Evolutionary conservation across 1,284 basidiomycete species (phyloP).

Genomic region (Fomitopsis pinicola): DNA sequence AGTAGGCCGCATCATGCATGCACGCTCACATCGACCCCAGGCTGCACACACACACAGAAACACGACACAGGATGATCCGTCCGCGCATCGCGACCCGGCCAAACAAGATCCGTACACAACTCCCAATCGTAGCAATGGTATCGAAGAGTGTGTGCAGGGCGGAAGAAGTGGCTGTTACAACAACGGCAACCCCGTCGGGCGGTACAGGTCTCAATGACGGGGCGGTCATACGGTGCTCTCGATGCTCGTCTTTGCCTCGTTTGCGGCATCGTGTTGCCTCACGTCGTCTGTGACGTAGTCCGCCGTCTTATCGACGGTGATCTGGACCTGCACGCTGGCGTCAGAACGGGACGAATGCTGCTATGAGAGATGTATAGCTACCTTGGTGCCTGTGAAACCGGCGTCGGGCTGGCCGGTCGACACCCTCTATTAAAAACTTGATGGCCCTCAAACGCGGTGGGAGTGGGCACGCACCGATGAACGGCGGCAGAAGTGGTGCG

Average conservation of each 20-base stretch:
- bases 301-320: conserved; percentile 25
- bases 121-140: background rate
- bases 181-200: background rate
- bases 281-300: conserved; percentile 20
- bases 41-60: too few species aligned
- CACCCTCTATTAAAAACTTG: conserved; percentile 6
- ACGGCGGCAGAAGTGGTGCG: conserved; percentile 9
- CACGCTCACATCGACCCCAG: too few species aligned
- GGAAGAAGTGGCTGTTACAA: background rate
- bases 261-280: background rate
- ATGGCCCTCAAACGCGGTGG: background rate
- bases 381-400: conserved; percentile 13
- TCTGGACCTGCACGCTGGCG: conserved; percentile 16
- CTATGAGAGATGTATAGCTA: background rate
- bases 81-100: background rate
- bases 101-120: background rate
- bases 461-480: conserved; percentile 9
- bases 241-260: background rate
- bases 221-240: background rate
- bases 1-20: too few species aligned
- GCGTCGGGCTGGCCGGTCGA: conserved; percentile 8
- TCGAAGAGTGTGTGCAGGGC: background rate
- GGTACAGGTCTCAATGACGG: background rate
- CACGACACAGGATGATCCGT: too few species aligned
- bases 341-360: background rate